Percentiles rank a stretch among this genome's conserved stretches.
phyloP scores from a whole-genome alignment of 2,329 filamentous ascomycete species.

The Penicillium sp. region DNA sequence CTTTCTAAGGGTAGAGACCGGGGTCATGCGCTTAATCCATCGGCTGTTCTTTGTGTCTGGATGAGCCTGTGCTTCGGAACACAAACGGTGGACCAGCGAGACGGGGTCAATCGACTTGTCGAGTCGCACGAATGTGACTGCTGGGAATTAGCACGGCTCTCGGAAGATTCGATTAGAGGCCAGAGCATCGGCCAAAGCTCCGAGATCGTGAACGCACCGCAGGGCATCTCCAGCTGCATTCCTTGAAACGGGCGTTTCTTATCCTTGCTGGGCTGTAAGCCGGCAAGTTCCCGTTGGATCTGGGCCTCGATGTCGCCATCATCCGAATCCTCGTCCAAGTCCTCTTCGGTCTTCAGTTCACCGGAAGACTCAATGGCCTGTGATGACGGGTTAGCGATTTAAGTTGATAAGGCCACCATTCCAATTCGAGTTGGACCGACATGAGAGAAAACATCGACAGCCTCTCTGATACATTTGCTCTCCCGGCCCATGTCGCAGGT shows the following conservation, averaged over 20 bases:
- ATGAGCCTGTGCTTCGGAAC: conserved; percentile 54
- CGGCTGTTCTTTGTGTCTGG: conserved; percentile 54
- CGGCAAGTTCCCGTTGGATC: conserved; percentile 58
- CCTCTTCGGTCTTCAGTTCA: conserved; percentile 14
- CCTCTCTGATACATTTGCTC: conserved; percentile 57
- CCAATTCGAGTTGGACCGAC: conserved; percentile 33
- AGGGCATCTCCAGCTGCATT: conserved; percentile 55
- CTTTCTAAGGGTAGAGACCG: conserved; percentile 58
- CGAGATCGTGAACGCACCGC: conserved; percentile 29
- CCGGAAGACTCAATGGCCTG: conserved; percentile 14
- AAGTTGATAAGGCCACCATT: neutral
- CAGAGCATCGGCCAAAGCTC: neutral
- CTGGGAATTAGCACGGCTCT: conserved; percentile 21
- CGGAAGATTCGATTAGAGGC: conserved; percentile 2
- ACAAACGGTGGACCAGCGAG: conserved; percentile 58
- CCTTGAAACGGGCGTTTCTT: conserved; percentile 51
- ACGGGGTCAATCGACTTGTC: conserved; percentile 59
- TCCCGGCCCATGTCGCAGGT: conserved; percentile 63
- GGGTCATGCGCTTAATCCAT: conserved; percentile 60
- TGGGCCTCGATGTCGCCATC: conserved; percentile 59
- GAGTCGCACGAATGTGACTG: conserved; percentile 60
- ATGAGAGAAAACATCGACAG: conserved; percentile 57
- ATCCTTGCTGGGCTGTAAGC: conserved; percentile 49
- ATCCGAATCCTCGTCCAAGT: conserved; percentile 30
- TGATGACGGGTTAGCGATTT: neutral